phyloP scores from a whole-genome alignment of 2,329 filamentous ascomycete genomes.

The Capronia coronata region DNA sequence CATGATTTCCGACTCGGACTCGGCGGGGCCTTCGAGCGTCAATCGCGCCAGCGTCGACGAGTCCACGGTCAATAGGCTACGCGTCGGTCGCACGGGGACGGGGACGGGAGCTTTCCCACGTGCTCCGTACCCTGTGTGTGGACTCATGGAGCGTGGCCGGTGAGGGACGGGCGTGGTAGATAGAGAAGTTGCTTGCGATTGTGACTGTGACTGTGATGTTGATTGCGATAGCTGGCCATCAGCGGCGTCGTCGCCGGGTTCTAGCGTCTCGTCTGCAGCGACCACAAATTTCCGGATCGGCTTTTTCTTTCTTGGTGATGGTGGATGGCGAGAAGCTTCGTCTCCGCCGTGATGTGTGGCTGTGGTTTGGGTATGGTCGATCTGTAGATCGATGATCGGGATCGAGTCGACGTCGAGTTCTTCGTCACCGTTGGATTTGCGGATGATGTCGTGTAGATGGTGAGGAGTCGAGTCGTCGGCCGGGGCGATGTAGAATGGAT shows the following conservation, averaged over 20 bases:
- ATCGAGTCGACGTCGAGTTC: conserved; percentile 89
- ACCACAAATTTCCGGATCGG: conserved; percentile 58
- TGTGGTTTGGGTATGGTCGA: conserved; percentile 49
- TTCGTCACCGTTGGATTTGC: conserved; percentile 58
- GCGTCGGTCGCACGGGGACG: conserved; percentile 52
- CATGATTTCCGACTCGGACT: conserved; percentile 42
- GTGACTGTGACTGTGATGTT: conserved; percentile 37
- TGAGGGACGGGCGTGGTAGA: conserved; percentile 15
- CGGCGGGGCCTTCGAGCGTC: conserved; percentile 53
- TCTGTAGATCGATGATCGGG: conserved; percentile 85
- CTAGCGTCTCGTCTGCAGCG: conserved; percentile 66
- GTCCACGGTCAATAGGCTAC: conserved; percentile 73
- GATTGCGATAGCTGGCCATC: neutral
- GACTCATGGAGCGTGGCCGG: conserved; percentile 18
- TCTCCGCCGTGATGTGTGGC: conserved; percentile 4
- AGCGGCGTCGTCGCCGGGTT: conserved; percentile 21
- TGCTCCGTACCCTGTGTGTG: neutral
- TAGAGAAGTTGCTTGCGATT: conserved; percentile 11
- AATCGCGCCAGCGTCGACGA: conserved; percentile 73
- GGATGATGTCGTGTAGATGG: conserved; percentile 55
- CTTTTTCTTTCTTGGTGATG: conserved; percentile 31
- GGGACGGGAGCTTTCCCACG: conserved; percentile 1
- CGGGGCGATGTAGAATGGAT: conserved; percentile 83
- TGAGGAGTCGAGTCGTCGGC: conserved; percentile 64
- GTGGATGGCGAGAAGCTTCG: conserved; percentile 1